Evolutionary conservation across 352 stramenopile genomes (phyloP).

Genomic region (Pythium dissimile): DNA sequence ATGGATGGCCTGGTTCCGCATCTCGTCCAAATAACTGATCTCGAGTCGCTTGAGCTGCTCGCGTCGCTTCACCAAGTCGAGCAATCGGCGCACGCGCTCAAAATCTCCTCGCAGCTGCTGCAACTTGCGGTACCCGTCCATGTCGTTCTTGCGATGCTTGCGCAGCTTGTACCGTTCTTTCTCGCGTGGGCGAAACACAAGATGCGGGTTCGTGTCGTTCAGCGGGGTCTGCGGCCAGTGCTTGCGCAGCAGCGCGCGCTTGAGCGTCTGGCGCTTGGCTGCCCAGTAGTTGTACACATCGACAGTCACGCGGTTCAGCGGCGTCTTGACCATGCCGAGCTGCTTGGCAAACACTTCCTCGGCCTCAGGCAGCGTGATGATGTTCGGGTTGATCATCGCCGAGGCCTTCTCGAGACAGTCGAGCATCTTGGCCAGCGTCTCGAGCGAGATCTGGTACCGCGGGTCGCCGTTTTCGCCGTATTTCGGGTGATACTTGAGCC

Average conservation of each 20-base stretch:
- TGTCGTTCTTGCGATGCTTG: conserved; percentile 96
- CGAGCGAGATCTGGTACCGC: conserved; percentile 67
- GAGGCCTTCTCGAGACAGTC: conserved; percentile 85
- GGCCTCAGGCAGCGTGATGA: conserved; percentile 68
- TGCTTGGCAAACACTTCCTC: conserved; percentile 73
- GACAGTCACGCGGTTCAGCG: conserved; percentile 63
- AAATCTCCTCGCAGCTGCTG: conserved; percentile 92
- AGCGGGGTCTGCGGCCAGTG: conserved; percentile 95
- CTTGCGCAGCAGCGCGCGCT: conserved; percentile 91
- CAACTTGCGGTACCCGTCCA: conserved; percentile 94
- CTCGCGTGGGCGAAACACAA: conserved; percentile 97
- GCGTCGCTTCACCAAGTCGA: conserved; percentile 82
- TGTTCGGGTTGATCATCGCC: conserved; percentile 71
- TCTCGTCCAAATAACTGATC: conserved; percentile 81
- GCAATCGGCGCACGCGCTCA: conserved; percentile 79
- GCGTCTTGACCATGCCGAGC: conserved; percentile 60
- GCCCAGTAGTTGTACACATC: conserved; percentile 97
- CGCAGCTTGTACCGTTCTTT: conserved; percentile 97
- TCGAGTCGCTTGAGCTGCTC: conserved; percentile 83
- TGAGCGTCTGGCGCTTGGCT: conserved; percentile 89
- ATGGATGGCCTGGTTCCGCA: conserved; percentile 58
- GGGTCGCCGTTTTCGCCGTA: conserved; percentile 81
- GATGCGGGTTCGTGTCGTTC: conserved; percentile 98
- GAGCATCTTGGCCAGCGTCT: conserved; percentile 77
- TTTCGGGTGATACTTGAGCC: conserved; percentile 76